phyloP scores from a whole-genome alignment of 148 eudicot genomes.

The Talinum fruticosum region DNA sequence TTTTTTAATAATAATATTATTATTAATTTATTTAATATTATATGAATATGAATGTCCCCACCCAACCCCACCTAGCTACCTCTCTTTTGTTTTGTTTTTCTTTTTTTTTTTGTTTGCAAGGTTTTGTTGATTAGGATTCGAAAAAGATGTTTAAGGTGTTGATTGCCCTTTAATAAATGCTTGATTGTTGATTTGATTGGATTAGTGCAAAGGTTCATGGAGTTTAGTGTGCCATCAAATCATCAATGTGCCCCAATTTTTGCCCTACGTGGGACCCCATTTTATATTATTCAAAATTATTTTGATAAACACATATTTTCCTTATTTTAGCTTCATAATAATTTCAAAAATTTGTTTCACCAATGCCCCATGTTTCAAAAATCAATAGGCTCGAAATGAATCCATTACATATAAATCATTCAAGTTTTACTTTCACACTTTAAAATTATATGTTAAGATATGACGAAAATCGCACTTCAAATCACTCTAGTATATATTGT shows the following conservation, averaged over 20 bases:
- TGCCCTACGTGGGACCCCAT: neutral
- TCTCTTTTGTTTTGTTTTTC: neutral
- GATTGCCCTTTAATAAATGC: slow-evolving; percentile 1
- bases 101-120: neutral
- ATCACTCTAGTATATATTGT: too few relatives aligned
- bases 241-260: slow-evolving; percentile 1
- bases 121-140: neutral
- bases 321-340: too few relatives aligned
- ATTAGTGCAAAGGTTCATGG: neutral
- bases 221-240: slow-evolving; percentile 13
- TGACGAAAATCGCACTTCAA: too few relatives aligned
- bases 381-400: neutral
- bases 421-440: too few relatives aligned
- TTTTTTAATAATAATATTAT: too few relatives aligned
- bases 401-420: too few relatives aligned
- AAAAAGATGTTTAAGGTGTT: slow-evolving; percentile 8
- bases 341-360: neutral
- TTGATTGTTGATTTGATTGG: slow-evolving; percentile 3
- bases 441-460: too few relatives aligned
- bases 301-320: neutral
- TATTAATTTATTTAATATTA: neutral
- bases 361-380: neutral
- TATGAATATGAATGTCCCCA: neutral
- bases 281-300: too few relatives aligned
- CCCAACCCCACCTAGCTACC: too few relatives aligned